Evolutionary conservation across 257 asterid species (phyloP), one percentile per base, ranked within the genome.

Genomic region (Cinchona pubescens): DNA sequence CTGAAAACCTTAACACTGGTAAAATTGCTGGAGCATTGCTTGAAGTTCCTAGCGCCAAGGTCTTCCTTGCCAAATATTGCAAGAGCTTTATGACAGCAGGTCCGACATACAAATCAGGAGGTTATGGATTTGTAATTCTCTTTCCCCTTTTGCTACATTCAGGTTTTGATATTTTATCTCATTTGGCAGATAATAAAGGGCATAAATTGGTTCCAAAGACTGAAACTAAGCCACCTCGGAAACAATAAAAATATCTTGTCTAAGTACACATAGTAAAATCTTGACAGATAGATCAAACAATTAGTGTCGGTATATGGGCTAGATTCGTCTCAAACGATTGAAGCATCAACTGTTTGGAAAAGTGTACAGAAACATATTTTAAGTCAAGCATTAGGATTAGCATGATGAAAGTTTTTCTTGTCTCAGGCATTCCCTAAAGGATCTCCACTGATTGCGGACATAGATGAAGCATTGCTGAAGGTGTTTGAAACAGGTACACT

Each of bases 341-440:
- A n/a, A n/a, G n/a, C n/a, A 10, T 40, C 5, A 40, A 40, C 45
- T 10, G 8, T 40, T 1, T 40, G 45, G 45, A 40, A 40, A 2
- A 0, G 5, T 40, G 45, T 5, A 4, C 5, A 40, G 7, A 7
- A 40, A 40, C 5, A 40, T 5, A 40, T 40, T 40, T 40, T 40
- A 2, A 40, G 8, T 38, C 7, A 38, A 2, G 8, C 45, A 40
- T 40, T 40, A 40, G 45, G 8, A 40, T 40, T 40, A 10, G 8
- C 45, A 4, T 40, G 5, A 40, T 40, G 45, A 40, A 0, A 23
- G n/a, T 3, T 30, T 3, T 19, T 5, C 48, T 74, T 51, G 23
- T 72, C 12, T 45, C 46, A 85, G 87, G 87, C 87, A 38, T 85
- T 85, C 42, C 85, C 85, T 1, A 82, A 83, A 51, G 89, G 87